These are phyloP conservation scores for Malus sieversii DNA, from an alignment of 306 rosid genomes.

Conservation along the genomic window DNA sequence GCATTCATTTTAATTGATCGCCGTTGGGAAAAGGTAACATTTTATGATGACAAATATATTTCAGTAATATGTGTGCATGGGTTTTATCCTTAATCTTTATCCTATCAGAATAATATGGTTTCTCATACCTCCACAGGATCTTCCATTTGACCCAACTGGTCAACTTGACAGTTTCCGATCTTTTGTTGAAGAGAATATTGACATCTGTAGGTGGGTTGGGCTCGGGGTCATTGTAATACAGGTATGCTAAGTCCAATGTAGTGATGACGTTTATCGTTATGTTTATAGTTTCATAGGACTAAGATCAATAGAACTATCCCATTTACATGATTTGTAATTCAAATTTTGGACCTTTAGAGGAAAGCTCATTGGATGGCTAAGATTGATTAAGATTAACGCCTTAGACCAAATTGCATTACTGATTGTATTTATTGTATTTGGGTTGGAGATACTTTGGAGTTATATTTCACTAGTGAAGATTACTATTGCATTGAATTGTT, in stretches of 20 bases:
- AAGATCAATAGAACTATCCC: neutral
- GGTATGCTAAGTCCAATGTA: constrained; percentile 40
- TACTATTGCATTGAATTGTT: neutral
- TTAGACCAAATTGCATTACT: neutral
- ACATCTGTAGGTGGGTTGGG: constrained; percentile 77
- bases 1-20: constrained; percentile 69
- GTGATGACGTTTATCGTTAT: constrained; percentile 4
- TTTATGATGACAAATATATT: neutral
- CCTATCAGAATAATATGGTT: neutral
- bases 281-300: constrained; percentile 3
- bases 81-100: constrained; percentile 6
- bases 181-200: constrained; percentile 62
- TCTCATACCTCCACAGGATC: constrained; percentile 51
- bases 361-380: neutral
- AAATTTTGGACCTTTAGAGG: neutral
- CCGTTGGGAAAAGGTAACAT: constrained; percentile 67
- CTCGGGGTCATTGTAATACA: constrained; percentile 51
- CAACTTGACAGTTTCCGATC: constrained; percentile 52
- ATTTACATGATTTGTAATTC: neutral
- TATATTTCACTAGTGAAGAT: neutral
- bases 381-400: neutral
- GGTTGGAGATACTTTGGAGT: neutral
- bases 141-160: constrained; percentile 86
- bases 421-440: neutral
- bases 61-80: neutral